These are phyloP conservation scores for Melastoma candidum DNA, from an alignment of 441 rosid species.

Conservation along the genomic window DNA sequence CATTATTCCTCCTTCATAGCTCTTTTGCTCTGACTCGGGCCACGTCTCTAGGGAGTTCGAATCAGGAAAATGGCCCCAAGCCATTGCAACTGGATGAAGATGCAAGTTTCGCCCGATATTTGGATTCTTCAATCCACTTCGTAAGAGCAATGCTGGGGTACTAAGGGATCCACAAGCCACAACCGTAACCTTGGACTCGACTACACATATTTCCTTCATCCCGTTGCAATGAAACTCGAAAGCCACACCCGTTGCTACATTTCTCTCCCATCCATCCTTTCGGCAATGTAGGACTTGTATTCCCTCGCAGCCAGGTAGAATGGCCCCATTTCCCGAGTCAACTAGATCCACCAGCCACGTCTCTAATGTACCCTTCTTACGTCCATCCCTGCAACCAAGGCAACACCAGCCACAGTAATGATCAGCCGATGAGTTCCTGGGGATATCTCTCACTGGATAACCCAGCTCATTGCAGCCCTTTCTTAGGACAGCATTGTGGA, in stretches of 20 bases:
- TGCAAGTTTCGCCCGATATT: slow-evolving; percentile 62
- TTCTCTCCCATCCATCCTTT: slow-evolving; percentile 19
- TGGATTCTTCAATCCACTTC: slow-evolving; percentile 51
- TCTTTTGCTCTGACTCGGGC: slow-evolving; percentile 41
- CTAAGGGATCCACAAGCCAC: slow-evolving; percentile 75
- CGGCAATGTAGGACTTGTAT: slow-evolving; percentile 32
- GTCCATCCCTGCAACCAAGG: slow-evolving; percentile 78
- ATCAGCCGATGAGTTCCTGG: slow-evolving; percentile 51
- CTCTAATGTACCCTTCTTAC: slow-evolving; percentile 58
- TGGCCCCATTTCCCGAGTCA: slow-evolving; percentile 56
- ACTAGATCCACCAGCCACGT: slow-evolving; percentile 81
- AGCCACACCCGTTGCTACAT: slow-evolving; percentile 42
- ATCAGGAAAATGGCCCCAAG: slow-evolving; percentile 69
- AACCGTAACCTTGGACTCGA: slow-evolving; percentile 50
- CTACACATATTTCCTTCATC: slow-evolving; percentile 27
- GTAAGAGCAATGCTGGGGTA: slow-evolving; percentile 46
- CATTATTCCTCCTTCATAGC: slow-evolving; percentile 84
- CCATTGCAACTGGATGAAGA: slow-evolving; percentile 77
- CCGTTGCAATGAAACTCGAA: slow-evolving; percentile 31
- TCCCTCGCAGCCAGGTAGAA: slow-evolving; percentile 62
- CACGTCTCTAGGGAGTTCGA: slow-evolving; percentile 11
- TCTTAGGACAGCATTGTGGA: slow-evolving; percentile 55
- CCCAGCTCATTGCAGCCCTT: slow-evolving; percentile 70
- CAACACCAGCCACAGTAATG: slow-evolving; percentile 83
- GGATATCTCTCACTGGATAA: slow-evolving; percentile 40